Evolutionary conservation across 768 basidiomycete genomes (phyloP).

Genomic region (Suillus hirtellus): DNA sequence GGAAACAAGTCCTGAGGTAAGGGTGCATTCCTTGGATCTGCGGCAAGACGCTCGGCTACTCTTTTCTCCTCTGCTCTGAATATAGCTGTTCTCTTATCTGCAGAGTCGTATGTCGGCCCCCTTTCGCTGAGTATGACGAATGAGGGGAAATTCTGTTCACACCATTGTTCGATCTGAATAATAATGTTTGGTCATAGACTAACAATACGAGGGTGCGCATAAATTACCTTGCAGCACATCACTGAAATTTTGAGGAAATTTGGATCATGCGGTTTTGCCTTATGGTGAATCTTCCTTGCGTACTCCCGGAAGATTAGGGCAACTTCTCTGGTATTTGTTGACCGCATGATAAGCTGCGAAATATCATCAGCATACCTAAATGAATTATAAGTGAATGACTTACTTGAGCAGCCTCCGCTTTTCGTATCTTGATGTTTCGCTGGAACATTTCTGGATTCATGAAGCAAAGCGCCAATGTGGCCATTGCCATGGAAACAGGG

Average conservation of each 20-base stretch:
- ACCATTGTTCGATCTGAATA: conserved; percentile 85
- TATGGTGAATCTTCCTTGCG: conserved; percentile 79
- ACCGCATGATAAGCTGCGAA: conserved; percentile 82
- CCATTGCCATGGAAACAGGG: conserved; percentile 93
- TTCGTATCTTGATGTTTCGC: conserved; percentile 91
- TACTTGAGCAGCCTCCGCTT: conserved; percentile 84
- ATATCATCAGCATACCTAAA: not conserved
- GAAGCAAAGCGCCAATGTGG: conserved; percentile 89
- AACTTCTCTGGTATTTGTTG: conserved; percentile 91
- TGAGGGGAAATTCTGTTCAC: conserved; percentile 89
- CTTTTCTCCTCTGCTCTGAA: conserved; percentile 45
- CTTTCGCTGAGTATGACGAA: conserved; percentile 53
- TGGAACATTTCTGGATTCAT: conserved; percentile 89
- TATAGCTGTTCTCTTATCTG: conserved; percentile 59
- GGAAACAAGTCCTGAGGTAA: conserved; percentile 19
- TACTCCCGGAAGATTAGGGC: conserved; percentile 85
- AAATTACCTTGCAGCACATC: conserved; percentile 73
- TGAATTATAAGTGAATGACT: conserved; percentile 25
- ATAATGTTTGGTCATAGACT: conserved; percentile 15
- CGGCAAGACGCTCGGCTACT: conserved; percentile 32
- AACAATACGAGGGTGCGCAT: conserved; percentile 18
- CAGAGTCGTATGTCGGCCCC: conserved; percentile 41
- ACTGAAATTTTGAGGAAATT: conserved; percentile 82
- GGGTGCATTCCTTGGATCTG: conserved; percentile 9
- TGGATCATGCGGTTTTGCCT: conserved; percentile 79